Conservation (phyloP, 352 stramenopile species). For the Pythium insidiosum region DNA sequence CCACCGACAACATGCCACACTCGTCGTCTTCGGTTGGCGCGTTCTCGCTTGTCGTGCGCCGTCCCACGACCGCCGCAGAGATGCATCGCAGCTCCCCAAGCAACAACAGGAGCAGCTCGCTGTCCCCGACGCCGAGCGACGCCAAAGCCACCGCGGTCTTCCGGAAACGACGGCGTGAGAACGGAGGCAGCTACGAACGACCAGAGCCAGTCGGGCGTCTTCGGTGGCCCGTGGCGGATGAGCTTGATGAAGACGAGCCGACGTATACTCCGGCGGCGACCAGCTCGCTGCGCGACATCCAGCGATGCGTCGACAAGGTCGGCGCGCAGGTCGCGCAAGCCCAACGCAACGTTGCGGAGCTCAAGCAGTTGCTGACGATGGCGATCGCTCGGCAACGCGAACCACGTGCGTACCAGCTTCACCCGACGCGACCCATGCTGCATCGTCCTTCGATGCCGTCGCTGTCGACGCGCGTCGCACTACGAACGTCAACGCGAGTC, state of each 20-base stretch:
- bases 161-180: slow-evolving; percentile 14
- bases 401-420: neutral
- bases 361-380: slow-evolving; percentile 4
- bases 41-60: too few relatives aligned
- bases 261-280: neutral
- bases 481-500: too few relatives aligned
- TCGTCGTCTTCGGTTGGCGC: too few relatives aligned
- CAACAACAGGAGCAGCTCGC: too few relatives aligned
- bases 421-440: too few relatives aligned
- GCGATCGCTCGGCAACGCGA: neutral
- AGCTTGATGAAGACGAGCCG: neutral
- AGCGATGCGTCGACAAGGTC: slow-evolving; percentile 9
- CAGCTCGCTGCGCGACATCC: slow-evolving; percentile 12
- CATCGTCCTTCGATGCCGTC: too few relatives aligned
- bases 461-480: too few relatives aligned
- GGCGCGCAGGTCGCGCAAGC: slow-evolving; percentile 10
- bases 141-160: slow-evolving; percentile 12
- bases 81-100: too few relatives aligned
- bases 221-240: too few relatives aligned
- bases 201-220: too few relatives aligned
- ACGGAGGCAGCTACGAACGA: neutral
- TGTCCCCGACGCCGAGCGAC: slow-evolving; percentile 9
- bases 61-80: too few relatives aligned
- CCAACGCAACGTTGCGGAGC: slow-evolving; percentile 6
- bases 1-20: too few relatives aligned